Evolutionary conservation across 2,329 filamentous ascomycete species (phyloP), one percentile per base, ranked within the genome.

Genomic region (Paecilomyces sp.): DNA sequence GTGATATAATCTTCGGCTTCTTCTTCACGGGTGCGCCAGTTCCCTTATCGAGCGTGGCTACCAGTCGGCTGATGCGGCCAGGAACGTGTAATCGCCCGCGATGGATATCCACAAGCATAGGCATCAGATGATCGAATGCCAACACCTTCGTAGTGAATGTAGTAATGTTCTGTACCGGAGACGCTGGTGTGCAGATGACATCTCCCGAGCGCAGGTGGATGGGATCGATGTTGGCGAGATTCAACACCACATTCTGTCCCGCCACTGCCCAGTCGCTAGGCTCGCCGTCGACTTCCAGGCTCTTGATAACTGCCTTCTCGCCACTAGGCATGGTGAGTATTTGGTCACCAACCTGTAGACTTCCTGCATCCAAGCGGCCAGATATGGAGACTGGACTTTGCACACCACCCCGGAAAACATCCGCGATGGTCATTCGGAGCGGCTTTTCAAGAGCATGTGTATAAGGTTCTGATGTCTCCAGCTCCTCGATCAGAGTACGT

Each of bases 31-130:
- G 78, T n/a, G 83, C 81, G 0, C 92, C 93, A 1, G 84, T 90
- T 8, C 82, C 81, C 75, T 95, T 95, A 73, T 97, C 90, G 52
- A 97, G 74, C 1, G 87, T 81, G 0, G 89, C 90, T 8, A 88
- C 77, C 64, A 97, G 81, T 62, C 85, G 83, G 57, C 82, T 81
- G 50, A 99, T 89, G 55, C 85, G 84, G 0, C 90, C 94, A 0
- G 90, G 83, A 0, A 87, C 86, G 72, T 96, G 90, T 56, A 97
- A 77, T 8, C 92, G 83, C 0, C 94, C 94, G 22, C 91, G 82
- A 72, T 97, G 92, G 8, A 99, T 86, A 68, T 97, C 93, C 9
- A 97, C 85, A 25, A 86, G 85, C 85, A 93, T 94, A 0, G 93
- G 93, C 75, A 92, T 88, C 15, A 99, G 77, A 63, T 93, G 88